A percentile compares a stretch with the other conserved stretches of the same genome.
phyloP scores from a whole-genome alignment of 2,329 filamentous ascomycete genomes.

The Zelopaecilomyces penicillatus region DNA sequence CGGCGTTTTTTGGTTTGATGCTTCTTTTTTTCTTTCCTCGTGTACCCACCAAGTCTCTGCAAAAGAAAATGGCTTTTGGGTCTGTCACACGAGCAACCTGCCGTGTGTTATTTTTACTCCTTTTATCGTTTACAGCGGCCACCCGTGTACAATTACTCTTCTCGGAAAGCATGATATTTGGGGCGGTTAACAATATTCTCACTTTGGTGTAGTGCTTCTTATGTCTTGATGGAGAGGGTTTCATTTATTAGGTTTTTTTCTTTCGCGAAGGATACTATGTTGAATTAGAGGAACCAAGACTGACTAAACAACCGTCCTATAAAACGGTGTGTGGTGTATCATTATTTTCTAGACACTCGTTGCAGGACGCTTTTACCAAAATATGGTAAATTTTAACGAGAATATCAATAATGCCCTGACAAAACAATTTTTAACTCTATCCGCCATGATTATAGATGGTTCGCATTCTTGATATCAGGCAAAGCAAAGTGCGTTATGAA shows the following conservation, averaged over 20 bases:
- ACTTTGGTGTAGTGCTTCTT: background rate
- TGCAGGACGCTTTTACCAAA: background rate
- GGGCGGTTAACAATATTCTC: too few relatives aligned
- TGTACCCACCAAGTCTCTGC: background rate
- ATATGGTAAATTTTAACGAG: background rate
- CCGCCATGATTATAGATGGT: background rate
- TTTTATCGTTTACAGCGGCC: constrained; percentile 8
- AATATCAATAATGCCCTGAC: background rate
- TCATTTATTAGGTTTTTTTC: background rate
- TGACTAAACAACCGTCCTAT: background rate
- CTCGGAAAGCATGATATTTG: background rate
- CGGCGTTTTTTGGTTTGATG: constrained; percentile 7
- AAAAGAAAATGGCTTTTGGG: background rate
- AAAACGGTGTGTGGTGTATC: background rate
- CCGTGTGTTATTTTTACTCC: background rate
- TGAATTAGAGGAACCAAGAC: constrained; percentile 2
- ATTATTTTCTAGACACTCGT: constrained; percentile 5
- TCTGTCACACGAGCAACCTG: too few relatives aligned
- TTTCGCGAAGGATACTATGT: background rate
- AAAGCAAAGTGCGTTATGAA: background rate
- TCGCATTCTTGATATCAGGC: background rate
- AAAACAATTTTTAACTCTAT: background rate
- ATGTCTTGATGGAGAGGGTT: background rate
- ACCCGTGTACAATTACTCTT: constrained; percentile 27
- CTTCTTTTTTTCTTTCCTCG: constrained; percentile 2